Percentiles rank a stretch among this genome's conserved stretches.
Evolutionary conservation across 805 yeast species (phyloP).

Genomic region (Candida tibetensis): DNA sequence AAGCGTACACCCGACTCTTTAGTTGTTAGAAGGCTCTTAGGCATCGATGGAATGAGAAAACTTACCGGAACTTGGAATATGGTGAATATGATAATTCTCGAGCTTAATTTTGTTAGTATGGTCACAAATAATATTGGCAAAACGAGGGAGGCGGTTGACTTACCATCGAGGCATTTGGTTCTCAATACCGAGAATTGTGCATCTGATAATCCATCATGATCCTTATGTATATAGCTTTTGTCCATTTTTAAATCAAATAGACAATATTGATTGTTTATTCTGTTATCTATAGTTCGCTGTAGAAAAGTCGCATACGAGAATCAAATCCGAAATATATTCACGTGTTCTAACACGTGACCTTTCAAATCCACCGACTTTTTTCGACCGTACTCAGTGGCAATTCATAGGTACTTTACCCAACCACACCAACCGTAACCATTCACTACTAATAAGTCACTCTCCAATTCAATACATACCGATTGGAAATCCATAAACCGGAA

Average conservation of each 20-base stretch:
- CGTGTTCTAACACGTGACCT: too few species aligned
- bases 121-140: too few species aligned
- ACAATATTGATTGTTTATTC: too few species aligned
- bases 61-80: constrained; percentile 62
- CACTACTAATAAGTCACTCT: too few species aligned
- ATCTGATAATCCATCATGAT: constrained; percentile 18
- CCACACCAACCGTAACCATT: neutral
- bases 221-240: constrained; percentile 3
- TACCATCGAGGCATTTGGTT: constrained; percentile 25
- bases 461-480: too few species aligned
- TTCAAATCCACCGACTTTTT: constrained; percentile 1
- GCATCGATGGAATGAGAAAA: too few species aligned
- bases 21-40: too few species aligned
- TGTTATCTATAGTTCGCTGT: too few species aligned
- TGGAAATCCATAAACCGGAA: neutral
- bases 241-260: too few species aligned
- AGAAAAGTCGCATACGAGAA: neutral
- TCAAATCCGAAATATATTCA: neutral
- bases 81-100: constrained; percentile 60
- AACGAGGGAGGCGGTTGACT: too few species aligned
- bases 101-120: constrained; percentile 34
- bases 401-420: neutral
- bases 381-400: constrained; percentile 4
- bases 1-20: constrained; percentile 77
- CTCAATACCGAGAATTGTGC: constrained; percentile 24